Evolutionary conservation across 192 early-diverging fungal genomes (phyloP).

Genomic region (Umbelopsis sp.): DNA sequence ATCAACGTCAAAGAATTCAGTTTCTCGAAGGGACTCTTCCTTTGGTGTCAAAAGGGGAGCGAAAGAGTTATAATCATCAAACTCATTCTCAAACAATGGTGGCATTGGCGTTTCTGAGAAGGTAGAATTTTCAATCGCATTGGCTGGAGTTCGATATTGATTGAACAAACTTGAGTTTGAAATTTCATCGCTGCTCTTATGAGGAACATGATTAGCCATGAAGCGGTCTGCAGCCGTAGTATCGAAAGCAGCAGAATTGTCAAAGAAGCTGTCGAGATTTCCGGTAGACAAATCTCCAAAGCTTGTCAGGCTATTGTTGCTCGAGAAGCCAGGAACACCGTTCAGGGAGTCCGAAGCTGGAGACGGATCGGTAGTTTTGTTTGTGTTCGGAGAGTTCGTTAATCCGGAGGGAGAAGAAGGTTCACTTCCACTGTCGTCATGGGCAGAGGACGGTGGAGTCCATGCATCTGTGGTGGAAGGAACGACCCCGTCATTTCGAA

Average conservation of each 20-base stretch:
- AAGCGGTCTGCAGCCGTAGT: not conserved
- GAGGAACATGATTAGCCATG: conserved; percentile 1
- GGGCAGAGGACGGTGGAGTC: conserved; percentile 7
- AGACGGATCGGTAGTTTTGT: not conserved
- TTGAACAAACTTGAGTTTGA: not conserved
- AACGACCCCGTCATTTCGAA: conserved; percentile 1
- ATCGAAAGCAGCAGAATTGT: not conserved
- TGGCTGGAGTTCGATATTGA: conserved; percentile 10
- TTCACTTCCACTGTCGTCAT: conserved; percentile 13
- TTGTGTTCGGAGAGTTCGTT: not conserved
- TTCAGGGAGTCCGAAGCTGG: not conserved
- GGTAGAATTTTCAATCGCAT: not conserved
- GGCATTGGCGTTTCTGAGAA: conserved; percentile 17
- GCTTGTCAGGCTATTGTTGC: not conserved
- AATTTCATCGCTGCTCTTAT: not conserved
- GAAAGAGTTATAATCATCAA: conserved; percentile 12
- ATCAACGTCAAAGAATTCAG: not conserved
- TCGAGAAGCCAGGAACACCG: not conserved
- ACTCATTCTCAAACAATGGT: conserved; percentile 20
- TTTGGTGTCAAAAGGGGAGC: conserved; percentile 13
- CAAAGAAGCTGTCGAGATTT: not conserved
- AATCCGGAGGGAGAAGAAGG: not conserved
- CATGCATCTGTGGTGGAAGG: not conserved
- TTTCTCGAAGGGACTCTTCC: not conserved
- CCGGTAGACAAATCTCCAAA: conserved; percentile 3